These are phyloP conservation scores for Takashimella koratensis DNA, from an alignment of 1,284 basidiomycete genomes.

Conservation along the genomic window DNA sequence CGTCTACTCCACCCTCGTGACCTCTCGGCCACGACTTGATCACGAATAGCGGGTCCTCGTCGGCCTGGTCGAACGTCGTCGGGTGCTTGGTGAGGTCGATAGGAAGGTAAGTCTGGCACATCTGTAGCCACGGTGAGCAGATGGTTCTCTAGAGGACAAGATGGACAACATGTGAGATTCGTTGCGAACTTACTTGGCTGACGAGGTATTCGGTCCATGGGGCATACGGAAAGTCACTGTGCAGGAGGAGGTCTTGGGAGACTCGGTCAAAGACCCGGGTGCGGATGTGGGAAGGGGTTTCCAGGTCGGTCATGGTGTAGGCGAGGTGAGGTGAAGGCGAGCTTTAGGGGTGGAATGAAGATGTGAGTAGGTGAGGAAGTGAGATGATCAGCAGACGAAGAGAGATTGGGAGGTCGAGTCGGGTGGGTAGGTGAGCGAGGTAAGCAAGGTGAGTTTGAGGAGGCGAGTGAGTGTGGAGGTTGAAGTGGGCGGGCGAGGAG, in stretches of 20 bases:
- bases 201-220: slow-evolving; percentile 8
- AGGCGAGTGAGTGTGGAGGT: no score
- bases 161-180: neutral
- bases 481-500: no score
- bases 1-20: neutral
- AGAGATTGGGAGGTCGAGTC: no score
- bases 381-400: no score
- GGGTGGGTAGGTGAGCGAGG: no score
- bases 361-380: no score
- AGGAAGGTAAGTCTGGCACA: slow-evolving; percentile 1
- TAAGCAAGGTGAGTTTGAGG: neutral
- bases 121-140: neutral
- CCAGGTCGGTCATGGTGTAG: neutral
- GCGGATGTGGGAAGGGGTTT: neutral
- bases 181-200: slow-evolving; percentile 2
- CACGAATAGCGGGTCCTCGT: slow-evolving; percentile 6
- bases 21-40: neutral
- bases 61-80: slow-evolving; percentile 6
- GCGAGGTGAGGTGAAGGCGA: neutral
- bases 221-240: slow-evolving; percentile 3
- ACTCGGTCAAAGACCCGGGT: neutral
- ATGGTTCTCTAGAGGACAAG: no score
- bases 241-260: neutral
- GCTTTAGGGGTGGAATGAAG: no score
- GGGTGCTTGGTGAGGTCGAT: slow-evolving; percentile 4